Evolutionary conservation across 352 stramenopile species (phyloP).

Genomic region (Globisporangium spinosum): DNA sequence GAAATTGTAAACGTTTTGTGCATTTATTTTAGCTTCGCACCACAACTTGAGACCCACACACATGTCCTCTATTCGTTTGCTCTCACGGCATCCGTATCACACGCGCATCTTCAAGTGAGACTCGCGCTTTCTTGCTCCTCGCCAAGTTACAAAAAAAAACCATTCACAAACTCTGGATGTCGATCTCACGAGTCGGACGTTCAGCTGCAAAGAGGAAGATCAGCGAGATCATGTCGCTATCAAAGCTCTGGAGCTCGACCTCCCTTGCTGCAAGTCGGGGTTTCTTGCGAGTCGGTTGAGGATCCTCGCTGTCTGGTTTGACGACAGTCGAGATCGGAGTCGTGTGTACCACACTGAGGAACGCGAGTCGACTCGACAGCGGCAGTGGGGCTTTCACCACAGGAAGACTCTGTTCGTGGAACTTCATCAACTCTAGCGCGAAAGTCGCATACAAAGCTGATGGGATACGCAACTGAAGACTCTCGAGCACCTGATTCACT

Average conservation of each 20-base stretch:
- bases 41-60: no score
- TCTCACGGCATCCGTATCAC: no score
- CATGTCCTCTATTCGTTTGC: no score
- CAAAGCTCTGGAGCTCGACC: conserved; percentile 4
- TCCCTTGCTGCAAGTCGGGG: not conserved
- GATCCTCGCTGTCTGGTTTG: not conserved
- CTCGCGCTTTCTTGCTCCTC: not conserved
- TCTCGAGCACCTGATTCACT: conserved; percentile 9
- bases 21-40: no score
- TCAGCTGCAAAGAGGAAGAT: conserved; percentile 18
- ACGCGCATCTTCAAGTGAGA: no score
- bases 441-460: not conserved
- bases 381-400: conserved; percentile 3
- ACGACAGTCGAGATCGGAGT: no score
- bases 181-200: not conserved
- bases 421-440: not conserved
- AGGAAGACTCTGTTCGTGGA: conserved; percentile 4
- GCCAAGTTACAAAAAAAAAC: not conserved
- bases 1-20: no score
- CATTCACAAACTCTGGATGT: not conserved
- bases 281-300: not conserved
- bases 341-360: conserved; percentile 11
- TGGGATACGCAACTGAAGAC: conserved; percentile 8
- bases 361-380: not conserved
- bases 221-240: conserved; percentile 10